Evolutionary conservation across 108 stramenopile genomes (phyloP).

Genomic region (Parietichytrium sp.): DNA sequence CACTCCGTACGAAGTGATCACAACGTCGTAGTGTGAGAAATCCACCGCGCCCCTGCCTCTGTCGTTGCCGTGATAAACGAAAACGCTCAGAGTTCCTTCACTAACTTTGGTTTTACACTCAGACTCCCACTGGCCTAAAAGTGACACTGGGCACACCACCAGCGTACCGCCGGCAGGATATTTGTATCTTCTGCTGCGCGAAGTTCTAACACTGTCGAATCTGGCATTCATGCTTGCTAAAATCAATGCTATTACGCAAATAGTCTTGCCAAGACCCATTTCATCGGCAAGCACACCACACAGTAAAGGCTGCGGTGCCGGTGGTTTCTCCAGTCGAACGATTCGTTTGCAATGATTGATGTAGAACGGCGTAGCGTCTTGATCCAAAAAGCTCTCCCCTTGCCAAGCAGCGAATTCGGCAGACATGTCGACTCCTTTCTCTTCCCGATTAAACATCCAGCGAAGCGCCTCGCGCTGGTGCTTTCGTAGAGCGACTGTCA

Average conservation of each 20-base stretch:
- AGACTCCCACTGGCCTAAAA: slow-evolving; percentile 31
- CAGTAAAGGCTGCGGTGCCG: neutral
- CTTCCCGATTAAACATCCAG: slow-evolving; percentile 31
- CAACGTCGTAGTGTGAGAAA: neutral
- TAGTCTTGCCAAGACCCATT: slow-evolving; percentile 71
- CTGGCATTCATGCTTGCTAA: neutral
- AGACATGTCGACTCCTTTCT: neutral
- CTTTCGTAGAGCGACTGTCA: neutral
- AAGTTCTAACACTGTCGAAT: no score
- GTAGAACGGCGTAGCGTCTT: neutral
- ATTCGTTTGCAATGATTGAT: neutral
- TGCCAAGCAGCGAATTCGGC: neutral
- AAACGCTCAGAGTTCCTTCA: neutral
- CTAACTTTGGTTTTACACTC: neutral
- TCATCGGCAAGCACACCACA: slow-evolving; percentile 60
- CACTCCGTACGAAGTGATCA: neutral
- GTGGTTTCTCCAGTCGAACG: neutral
- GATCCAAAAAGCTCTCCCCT: neutral
- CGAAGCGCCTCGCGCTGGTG: slow-evolving; percentile 14
- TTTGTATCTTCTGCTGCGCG: no score
- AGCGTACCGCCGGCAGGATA: neutral
- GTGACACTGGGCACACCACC: neutral
- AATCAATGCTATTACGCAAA: slow-evolving; percentile 56
- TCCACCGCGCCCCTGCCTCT: neutral
- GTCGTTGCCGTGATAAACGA: neutral